Conservation (phyloP, 768 basidiomycete genomes). For the Collybiopsis luxurians region DNA sequence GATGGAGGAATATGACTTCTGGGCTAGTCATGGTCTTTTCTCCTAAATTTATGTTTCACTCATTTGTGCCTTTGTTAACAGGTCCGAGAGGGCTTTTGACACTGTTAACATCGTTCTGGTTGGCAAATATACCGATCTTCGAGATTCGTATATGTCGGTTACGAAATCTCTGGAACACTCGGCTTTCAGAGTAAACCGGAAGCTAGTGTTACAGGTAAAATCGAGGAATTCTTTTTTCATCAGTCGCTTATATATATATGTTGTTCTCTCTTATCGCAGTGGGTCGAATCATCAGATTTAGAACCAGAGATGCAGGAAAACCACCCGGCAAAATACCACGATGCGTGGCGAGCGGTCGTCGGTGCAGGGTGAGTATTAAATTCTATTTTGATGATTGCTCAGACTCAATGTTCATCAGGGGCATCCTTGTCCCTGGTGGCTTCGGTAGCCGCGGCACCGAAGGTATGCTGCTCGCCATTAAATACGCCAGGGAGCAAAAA, state of each 20-base stretch:
- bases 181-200: slow-evolving; percentile 86
- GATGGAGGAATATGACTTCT: slow-evolving; percentile 83
- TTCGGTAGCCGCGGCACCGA: slow-evolving; percentile 93
- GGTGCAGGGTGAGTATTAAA: slow-evolving; percentile 67
- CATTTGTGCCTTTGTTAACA: slow-evolving; percentile 25
- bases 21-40: slow-evolving; percentile 45
- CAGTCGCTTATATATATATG: not conserved
- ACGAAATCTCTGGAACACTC: slow-evolving; percentile 97
- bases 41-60: not conserved
- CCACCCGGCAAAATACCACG: slow-evolving; percentile 87
- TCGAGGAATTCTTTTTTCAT: not conserved
- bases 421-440: slow-evolving; percentile 96
- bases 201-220: slow-evolving; percentile 74
- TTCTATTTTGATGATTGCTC: not conserved
- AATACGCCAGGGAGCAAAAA: slow-evolving; percentile 94
- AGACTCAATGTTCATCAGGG: slow-evolving; percentile 43
- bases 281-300: slow-evolving; percentile 94
- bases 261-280: slow-evolving; percentile 41
- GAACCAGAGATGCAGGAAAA: slow-evolving; percentile 78
- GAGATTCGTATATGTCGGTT: slow-evolving; percentile 99
- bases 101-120: slow-evolving; percentile 87
- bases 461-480: slow-evolving; percentile 98
- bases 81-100: slow-evolving; percentile 93
- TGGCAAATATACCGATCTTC: slow-evolving; percentile 95
- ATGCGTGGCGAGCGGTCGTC: slow-evolving; percentile 92